Evolutionary conservation across 1,139 yeast species (phyloP).

Genomic region (Spencermartinsiella ligniputridi): DNA sequence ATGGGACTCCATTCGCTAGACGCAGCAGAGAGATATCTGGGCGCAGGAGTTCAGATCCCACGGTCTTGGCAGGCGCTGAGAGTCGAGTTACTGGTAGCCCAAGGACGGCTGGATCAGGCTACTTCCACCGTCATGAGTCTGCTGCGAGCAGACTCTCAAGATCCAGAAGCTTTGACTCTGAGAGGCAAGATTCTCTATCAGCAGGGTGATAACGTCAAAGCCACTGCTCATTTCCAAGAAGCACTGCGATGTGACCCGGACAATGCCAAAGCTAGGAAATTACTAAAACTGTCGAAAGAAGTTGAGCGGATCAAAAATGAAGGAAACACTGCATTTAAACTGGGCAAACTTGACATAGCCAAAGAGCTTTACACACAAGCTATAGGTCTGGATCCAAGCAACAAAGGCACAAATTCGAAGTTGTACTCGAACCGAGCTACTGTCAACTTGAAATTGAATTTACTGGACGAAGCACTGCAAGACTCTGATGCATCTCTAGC

Average conservation of each 20-base stretch:
- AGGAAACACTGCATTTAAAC: slow-evolving; percentile 67
- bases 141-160: slow-evolving; percentile 33
- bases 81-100: slow-evolving; percentile 29
- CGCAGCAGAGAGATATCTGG: slow-evolving; percentile 36
- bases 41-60: slow-evolving; percentile 33
- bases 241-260: slow-evolving; percentile 43
- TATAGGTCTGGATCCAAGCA: slow-evolving; percentile 48
- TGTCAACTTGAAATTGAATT: slow-evolving; percentile 54
- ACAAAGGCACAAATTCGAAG: slow-evolving; percentile 44
- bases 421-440: slow-evolving; percentile 79
- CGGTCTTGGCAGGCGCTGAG: slow-evolving; percentile 34
- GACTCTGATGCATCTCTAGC: slow-evolving; percentile 59
- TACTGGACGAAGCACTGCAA: slow-evolving; percentile 52
- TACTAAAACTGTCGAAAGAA: slow-evolving; percentile 33
- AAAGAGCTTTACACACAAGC: slow-evolving; percentile 63
- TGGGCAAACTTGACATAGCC: slow-evolving; percentile 53
- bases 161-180: slow-evolving; percentile 38
- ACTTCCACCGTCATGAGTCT: slow-evolving; percentile 34
- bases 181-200: slow-evolving; percentile 37
- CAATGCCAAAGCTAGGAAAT: slow-evolving; percentile 31
- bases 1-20: slow-evolving; percentile 36
- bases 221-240: slow-evolving; percentile 37
- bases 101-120: slow-evolving; percentile 36
- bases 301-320: slow-evolving; percentile 39
- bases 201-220: slow-evolving; percentile 38